A percentile compares a stretch with the other conserved stretches of the same genome.
phyloP scores from a whole-genome alignment of 495 filamentous ascomycete species.

The Aspergillus ellipticus region DNA sequence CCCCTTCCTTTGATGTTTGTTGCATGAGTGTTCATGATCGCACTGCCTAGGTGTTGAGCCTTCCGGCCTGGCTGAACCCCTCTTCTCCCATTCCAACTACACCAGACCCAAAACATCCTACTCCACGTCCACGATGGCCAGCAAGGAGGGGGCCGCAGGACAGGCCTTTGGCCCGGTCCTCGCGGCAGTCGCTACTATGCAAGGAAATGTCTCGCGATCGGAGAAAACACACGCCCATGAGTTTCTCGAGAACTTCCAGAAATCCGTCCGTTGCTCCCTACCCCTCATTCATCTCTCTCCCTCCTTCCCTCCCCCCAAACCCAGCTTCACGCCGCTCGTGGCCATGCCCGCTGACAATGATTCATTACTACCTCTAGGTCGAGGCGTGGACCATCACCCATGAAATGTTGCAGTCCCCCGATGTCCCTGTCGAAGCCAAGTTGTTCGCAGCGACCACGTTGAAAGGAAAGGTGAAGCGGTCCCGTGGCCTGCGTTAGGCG shows the following conservation, averaged over 20 bases:
- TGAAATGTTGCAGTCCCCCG: conserved; percentile 71
- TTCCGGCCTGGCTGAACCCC: conserved; percentile 28
- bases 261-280: conserved; percentile 68
- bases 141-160: conserved; percentile 53
- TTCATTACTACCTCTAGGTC: conserved; percentile 45
- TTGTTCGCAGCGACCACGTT: conserved; percentile 95
- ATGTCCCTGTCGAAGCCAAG: conserved; percentile 74
- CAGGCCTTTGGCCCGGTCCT: conserved; percentile 81
- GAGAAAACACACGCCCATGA: conserved; percentile 88
- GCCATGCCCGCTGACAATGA: conserved; percentile 9
- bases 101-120: conserved; percentile 16
- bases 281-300: conserved; percentile 11
- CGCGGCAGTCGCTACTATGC: conserved; percentile 85
- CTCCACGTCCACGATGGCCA: conserved; percentile 57
- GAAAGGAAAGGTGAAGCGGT: conserved; percentile 83
- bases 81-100: conserved; percentile 16
- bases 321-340: not conserved
- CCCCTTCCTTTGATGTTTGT: conserved; percentile 4
- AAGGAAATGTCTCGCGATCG: conserved; percentile 70
- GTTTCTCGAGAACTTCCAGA: conserved; percentile 94
- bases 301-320: no score
- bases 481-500: conserved; percentile 7
- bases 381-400: conserved; percentile 89
- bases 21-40: conserved; percentile 28
- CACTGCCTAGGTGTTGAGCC: conserved; percentile 23